A percentile compares a stretch with the other conserved stretches of the same genome.
Conservation (phyloP, 2,329 filamentous ascomycete species). For the Blumeriella jaapii region DNA sequence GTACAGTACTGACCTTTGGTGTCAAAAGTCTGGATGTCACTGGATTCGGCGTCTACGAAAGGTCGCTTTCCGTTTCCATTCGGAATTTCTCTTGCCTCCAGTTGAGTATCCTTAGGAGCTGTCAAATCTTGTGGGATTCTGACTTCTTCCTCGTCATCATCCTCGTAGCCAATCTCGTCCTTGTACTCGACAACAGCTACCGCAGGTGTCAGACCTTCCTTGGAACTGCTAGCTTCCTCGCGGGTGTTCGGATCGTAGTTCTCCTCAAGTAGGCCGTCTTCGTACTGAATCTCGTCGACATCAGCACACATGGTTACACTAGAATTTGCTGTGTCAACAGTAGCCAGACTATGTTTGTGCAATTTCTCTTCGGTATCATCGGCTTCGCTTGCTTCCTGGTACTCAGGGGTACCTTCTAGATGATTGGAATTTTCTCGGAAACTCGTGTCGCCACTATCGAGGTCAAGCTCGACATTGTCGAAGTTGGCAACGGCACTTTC, state of each 20-base stretch:
- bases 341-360: conserved; percentile 7
- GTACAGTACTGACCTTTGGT: conserved; percentile 18
- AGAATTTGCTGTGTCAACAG: conserved; percentile 21
- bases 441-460: neutral
- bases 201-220: conserved; percentile 24
- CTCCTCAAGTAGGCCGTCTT: conserved; percentile 26
- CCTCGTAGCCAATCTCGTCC: conserved; percentile 25
- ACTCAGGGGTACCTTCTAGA: neutral
- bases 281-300: conserved; percentile 28
- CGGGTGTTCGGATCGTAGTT: conserved; percentile 23
- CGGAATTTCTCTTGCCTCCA: conserved; percentile 4
- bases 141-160: conserved; percentile 15
- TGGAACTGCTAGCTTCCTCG: neutral
- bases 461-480: conserved; percentile 1
- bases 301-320: conserved; percentile 29
- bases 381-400: neutral
- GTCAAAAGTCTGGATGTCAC: conserved; percentile 11
- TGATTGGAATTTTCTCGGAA: neutral
- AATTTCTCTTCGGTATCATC: neutral
- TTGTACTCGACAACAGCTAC: conserved; percentile 15
- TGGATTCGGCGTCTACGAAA: conserved; percentile 19
- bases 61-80: conserved; percentile 22
- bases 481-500: neutral
- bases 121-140: conserved; percentile 3
- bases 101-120: neutral